Base-by-base conservation (phyloP, 164 flowering plant genomes). In the Tetracentron sinense region DNA sequence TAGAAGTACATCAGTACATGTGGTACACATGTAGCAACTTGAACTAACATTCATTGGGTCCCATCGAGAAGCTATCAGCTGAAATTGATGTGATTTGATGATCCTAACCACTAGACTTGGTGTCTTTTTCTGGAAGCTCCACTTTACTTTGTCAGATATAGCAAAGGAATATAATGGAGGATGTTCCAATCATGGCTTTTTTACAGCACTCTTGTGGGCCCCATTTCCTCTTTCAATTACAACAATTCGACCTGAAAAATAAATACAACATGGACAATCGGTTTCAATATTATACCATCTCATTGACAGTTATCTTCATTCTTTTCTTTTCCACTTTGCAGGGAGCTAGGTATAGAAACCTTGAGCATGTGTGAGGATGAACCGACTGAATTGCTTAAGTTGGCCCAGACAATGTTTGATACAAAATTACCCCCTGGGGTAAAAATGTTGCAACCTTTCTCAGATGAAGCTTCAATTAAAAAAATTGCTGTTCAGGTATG, bases 401-500 rank as follows among this genome's bases (percentile, higher is more conserved):
- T 93, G 78, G 89, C 96, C 10, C 75, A 83, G 69, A 79, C 85
- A 27, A 87, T 93, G 98, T 93, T 93, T 71, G 98, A 93, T 58
- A 93, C 98, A 23, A 82, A 81, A 73, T 62, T 93, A 60, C 97
- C 97, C n/a, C 89, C 96, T 53, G 98, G 98, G 4, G 87, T 81
- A 23, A 75, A 56, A 12, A 76, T 81, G 82, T 56, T 90, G 77
- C 85, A 90, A 72, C 98, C 98, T 50, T 93, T 93, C 70, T 72
- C 92, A 2, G 97, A 93, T 28, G 98, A 79, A 16, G 85, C 96
- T 59, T 90, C 97, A 35, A 81, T 89, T 0, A 87, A 87, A 69
- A 92, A 90, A 65, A 70, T 90, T 65, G 70, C 74, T 54, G 97
- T 92, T 57, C 74, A 75, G 91, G 96, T 90, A 79, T 30, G 53